Base-by-base conservation (phyloP, 345 rosid genomes). In the Corchorus olitorius region DNA sequence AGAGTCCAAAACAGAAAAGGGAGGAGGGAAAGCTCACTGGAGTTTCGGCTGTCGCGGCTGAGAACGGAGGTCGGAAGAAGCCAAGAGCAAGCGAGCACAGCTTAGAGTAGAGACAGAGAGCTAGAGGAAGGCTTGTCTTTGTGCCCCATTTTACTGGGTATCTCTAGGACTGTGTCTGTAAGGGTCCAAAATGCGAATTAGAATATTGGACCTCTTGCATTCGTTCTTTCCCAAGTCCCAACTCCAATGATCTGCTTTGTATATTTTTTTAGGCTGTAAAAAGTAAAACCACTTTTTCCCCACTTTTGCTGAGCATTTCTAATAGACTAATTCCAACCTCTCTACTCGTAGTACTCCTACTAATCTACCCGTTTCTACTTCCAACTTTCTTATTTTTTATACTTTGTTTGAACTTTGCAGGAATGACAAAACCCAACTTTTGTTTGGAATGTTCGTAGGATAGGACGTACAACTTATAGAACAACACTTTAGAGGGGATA, bases 41-140 rank as follows among this genome's bases (percentile, higher is more conserved):
- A 7, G 4, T 34, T 33, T 16, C 10, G 48, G 33, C 13, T 35
- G 74, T 13, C 41, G 61, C 46, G 17, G 74, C 60, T 11, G 46
- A 70, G 61, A 70, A 34, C 43, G 43, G 6, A 33, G 60, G 8
- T 16, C 45, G 43, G 33, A 49, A 17, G 14, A 22, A 16, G 59
- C 22, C 46, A 34, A 17, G 14, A 22, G 27, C 39, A 37, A 58
- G 76, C n/a, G 20, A 59, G 65, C 66, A 59, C 76, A 73, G 66
- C 53, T 58, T 53, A 43, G 43, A 39, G 39, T 53, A 43, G 55
- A 39, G 39, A 43, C 65, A 45, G 66, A 43, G 20, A 41, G 41
- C 22, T 55, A 43, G 20, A 27, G 8, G 39, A 19, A 60, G 45
- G 55, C 20, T 59, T 41, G 16, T 45, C 39, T 45, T 59, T 20